phyloP scores from a whole-genome alignment of 495 filamentous ascomycete species.

The Tuber brumale region DNA sequence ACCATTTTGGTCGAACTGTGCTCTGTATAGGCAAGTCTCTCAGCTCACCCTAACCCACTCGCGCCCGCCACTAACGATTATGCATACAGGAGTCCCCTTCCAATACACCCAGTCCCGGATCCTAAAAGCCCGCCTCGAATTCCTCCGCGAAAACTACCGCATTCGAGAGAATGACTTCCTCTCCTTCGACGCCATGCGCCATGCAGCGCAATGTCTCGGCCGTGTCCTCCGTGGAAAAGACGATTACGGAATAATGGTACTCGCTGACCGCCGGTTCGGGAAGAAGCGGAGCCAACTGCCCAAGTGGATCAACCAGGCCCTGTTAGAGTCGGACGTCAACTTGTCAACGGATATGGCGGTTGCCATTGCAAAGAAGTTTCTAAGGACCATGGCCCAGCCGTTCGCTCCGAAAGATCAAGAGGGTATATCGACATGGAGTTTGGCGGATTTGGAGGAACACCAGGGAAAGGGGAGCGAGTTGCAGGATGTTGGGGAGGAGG shows the following conservation, averaged over 20 bases:
- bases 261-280: constrained; percentile 86
- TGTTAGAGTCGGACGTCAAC: constrained; percentile 75
- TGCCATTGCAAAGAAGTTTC: constrained; percentile 78
- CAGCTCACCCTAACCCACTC: not conserved
- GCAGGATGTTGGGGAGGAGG: constrained; percentile 47
- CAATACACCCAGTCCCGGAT: constrained; percentile 98
- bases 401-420: constrained; percentile 78
- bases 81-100: constrained; percentile 66
- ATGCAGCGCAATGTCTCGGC: constrained; percentile 93
- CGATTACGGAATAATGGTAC: constrained; percentile 97
- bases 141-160: constrained; percentile 90
- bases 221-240: constrained; percentile 95
- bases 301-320: constrained; percentile 91
- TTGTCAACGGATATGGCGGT: constrained; percentile 93
- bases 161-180: constrained; percentile 97
- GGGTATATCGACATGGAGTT: constrained; percentile 84
- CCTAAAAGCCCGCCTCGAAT: constrained; percentile 90
- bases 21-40: constrained; percentile 64
- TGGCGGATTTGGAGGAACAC: constrained; percentile 67
- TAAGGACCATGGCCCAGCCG: constrained; percentile 83
- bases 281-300: constrained; percentile 85
- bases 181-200: constrained; percentile 98
- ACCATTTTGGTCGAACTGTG: constrained; percentile 96
- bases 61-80: constrained; percentile 2
- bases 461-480: constrained; percentile 56